Evolutionary conservation across 2,329 filamentous ascomycete genomes (phyloP), one percentile per base, ranked within the genome.

Genomic region (Fusarium sp.): DNA sequence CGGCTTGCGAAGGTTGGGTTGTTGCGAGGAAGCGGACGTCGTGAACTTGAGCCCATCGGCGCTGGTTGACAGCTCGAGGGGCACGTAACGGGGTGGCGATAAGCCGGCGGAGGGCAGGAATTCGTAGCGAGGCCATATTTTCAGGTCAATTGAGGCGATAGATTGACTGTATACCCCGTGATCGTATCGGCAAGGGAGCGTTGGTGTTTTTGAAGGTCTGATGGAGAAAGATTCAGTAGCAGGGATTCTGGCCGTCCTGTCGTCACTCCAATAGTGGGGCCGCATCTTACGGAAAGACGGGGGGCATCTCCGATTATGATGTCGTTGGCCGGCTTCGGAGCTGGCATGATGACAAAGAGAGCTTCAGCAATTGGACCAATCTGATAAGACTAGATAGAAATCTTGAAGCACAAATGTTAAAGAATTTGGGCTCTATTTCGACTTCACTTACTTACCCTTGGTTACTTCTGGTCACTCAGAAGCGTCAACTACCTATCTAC

Each of bases 1-100:
- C 81, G 69, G 84, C 83, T 55, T 86, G 84, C 42, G 88, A 83
- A 54, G 86, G 81, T 55, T 86, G 86, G 61, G 93, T 91, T 13
- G 92, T 95, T 60, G 90, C 90, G 41, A 97, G 85, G 81, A 94
- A 96, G 65, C 93, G 92, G 43, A 96, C 88, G 77, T 97, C 92
- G 76, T 96, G 92, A 28, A 97, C 93, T 71, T 92, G 92, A 2
- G 94, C 94, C 90, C 92, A 96, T 74, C 93, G 88, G 53, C 89
- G 87, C 77, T 97, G 94, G 67, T 79, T 74, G 53, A 74, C 66
- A 50, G 72, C 70, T 61, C 73, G 74, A 26, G 74, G 67, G 10
- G 71, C 61, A 49, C 74, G 75, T 40, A 74, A 48, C 11, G 74
- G 73, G 54, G 70, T 70, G 66, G 68, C 68, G 53, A 74, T 64